Evolutionary conservation across 179 eudicot genomes (phyloP).

Genomic region (Silene coronaria): DNA sequence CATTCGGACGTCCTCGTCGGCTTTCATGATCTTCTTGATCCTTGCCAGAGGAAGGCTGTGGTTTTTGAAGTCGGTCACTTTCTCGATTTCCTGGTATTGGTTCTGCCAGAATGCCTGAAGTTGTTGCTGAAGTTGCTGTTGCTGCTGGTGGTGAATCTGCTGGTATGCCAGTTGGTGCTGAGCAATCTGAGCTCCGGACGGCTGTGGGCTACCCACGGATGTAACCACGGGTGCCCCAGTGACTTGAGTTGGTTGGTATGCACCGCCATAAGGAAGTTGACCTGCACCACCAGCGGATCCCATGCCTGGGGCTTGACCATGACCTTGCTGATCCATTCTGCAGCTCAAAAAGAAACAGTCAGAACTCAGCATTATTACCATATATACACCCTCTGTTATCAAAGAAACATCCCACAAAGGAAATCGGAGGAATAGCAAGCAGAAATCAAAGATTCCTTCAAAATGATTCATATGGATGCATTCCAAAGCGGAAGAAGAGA

Average conservation of each 20-base stretch:
- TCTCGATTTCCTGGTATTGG: slow-evolving; percentile 56
- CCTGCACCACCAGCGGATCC: slow-evolving; percentile 43
- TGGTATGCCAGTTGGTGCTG: slow-evolving; percentile 75
- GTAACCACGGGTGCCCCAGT: slow-evolving; percentile 40
- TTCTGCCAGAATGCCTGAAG: slow-evolving; percentile 54
- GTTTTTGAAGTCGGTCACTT: slow-evolving; percentile 56
- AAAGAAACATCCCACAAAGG: too few relatives aligned
- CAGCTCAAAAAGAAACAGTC: background rate
- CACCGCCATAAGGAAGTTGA: slow-evolving; percentile 45
- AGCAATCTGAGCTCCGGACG: slow-evolving; percentile 48
- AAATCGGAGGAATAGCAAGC: too few relatives aligned
- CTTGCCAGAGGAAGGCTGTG: slow-evolving; percentile 61
- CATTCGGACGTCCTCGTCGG: slow-evolving; percentile 68
- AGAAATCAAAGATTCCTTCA: too few relatives aligned
- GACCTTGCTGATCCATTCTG: slow-evolving; percentile 78
- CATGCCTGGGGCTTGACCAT: slow-evolving; percentile 44
- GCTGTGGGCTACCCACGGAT: slow-evolving; percentile 37
- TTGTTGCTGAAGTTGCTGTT: slow-evolving; percentile 51
- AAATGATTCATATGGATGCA: too few relatives aligned
- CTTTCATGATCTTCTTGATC: slow-evolving; percentile 71
- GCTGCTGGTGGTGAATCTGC: slow-evolving; percentile 79
- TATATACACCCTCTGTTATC: too few relatives aligned
- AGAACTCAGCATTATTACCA: background rate
- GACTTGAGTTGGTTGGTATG: slow-evolving; percentile 59
- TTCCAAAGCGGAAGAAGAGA: too few relatives aligned